Percentiles rank a stretch among this genome's conserved stretches.
Conservation (phyloP, 805 yeast genomes). For the Clavispora phyllophila region DNA sequence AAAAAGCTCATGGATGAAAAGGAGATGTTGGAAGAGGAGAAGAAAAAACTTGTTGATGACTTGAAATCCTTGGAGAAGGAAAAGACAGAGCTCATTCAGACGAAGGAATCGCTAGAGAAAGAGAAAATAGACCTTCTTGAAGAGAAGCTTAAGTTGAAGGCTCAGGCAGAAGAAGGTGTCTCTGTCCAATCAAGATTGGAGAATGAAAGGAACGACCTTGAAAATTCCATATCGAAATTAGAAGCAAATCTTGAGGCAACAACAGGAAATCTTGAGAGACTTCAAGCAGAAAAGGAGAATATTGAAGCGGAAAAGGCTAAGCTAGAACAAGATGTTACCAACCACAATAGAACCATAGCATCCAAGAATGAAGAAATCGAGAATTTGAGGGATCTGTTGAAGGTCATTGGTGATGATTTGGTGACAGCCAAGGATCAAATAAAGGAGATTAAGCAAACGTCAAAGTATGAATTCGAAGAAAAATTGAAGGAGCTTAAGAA, state of each 20-base stretch:
- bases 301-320: conserved; percentile 8
- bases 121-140: neutral
- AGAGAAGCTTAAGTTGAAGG: neutral
- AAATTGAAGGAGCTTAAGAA: conserved; percentile 3
- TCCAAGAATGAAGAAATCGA: conserved; percentile 60
- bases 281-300: neutral
- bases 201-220: neutral
- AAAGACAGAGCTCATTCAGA: neutral
- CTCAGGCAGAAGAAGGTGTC: neutral
- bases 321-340: neutral
- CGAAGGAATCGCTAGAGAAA: neutral
- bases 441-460: conserved; percentile 27
- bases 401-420: conserved; percentile 72
- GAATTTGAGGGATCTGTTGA: conserved; percentile 67
- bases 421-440: conserved; percentile 62
- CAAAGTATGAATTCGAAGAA: conserved; percentile 1
- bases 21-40: neutral
- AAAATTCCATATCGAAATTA: neutral
- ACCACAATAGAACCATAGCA: conserved; percentile 26
- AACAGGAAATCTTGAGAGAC: neutral
- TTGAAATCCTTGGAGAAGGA: neutral
- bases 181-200: neutral
- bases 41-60: neutral
- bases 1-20: neutral
- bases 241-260: neutral